Base-by-base conservation (phyloP, 2,329 filamentous ascomycete genomes). In the Tolypocladium inflatum region DNA sequence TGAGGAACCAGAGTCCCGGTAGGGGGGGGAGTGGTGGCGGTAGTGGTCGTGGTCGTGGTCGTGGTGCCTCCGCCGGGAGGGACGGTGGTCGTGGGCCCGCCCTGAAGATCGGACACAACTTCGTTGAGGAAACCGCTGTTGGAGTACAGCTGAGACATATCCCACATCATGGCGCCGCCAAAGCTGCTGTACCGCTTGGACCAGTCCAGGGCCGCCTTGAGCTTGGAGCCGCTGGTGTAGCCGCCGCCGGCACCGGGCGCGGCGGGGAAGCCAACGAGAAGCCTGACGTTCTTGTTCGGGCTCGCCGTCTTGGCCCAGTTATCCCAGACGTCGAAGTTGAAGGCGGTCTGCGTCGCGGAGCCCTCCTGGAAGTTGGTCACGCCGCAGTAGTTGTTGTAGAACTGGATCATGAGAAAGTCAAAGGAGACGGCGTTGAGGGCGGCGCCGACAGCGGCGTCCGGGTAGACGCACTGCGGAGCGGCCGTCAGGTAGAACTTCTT, bases 131-230 rank as follows among this genome's bases (percentile, higher is more conserved):
- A 86, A 1, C 82, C 83, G 2, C 63, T 39, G 69, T 87, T 87
- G n/a, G 72, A 70, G 61, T 79, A 84, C 2, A 81, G 76, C 72
- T 86, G 83, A 37, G 76, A 81, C 71, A 81, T 81, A 68, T 89
- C 86, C 86, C 85, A 88, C 73, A 87, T 76, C 85, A 88, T 87
- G 35, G 85, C 78, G 37, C 86, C 86, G 9, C 84, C 85, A 64
- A 88, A 88, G 69, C 78, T 86, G 4, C 73, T 69, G 65, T 80
- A 88, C 45, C 71, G 67, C 70, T 79, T 79, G 51, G 72, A 76
- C 64, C 82, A 86, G 39, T 74, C 58, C 61, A 88, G 77, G 38
- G 85, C 75, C 6, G 72, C 66, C 23, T 67, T 70, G 43, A 88
- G 73, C 26, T 75, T 68, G n/a, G 64, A 63, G 2, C 77, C 76